Evolutionary conservation across 1,139 yeast genomes (phyloP).

Genomic region (Pichia sp.): DNA sequence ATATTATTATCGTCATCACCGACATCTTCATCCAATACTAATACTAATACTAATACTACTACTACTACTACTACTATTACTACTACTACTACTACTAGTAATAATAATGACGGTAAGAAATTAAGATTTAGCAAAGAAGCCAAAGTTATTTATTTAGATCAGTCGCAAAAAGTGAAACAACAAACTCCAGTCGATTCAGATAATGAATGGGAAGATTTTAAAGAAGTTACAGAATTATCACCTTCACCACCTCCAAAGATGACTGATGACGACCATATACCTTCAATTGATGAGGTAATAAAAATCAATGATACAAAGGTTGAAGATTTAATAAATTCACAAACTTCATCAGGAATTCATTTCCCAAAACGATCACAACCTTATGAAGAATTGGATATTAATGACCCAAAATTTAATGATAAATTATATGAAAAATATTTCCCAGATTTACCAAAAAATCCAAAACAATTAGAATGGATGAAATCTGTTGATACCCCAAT

Average conservation of each 20-base stretch:
- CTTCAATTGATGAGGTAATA: background rate
- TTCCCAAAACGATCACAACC: constrained; percentile 47
- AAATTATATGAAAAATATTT: constrained; percentile 79
- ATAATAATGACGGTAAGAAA: constrained; percentile 17
- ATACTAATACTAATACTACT: too few relatives aligned
- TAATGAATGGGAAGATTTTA: constrained; percentile 30
- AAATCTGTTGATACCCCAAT: constrained; percentile 40
- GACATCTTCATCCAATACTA: too few relatives aligned
- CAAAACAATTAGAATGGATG: constrained; percentile 90
- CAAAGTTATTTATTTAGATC: constrained; percentile 37
- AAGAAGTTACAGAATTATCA: constrained; percentile 23
- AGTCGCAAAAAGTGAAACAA: constrained; percentile 22
- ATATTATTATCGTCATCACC: background rate
- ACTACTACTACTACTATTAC: too few relatives aligned
- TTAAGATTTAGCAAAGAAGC: constrained; percentile 41
- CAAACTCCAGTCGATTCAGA: constrained; percentile 13
- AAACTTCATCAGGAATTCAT: constrained; percentile 38
- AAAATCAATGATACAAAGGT: background rate
- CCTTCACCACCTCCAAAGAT: background rate
- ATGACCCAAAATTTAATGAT: constrained; percentile 73
- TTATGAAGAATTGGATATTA: constrained; percentile 41
- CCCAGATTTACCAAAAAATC: constrained; percentile 83
- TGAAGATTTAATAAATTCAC: background rate
- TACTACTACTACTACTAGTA: too few relatives aligned
- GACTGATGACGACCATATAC: background rate